These are phyloP conservation scores for Mycena albidolilacea DNA, from an alignment of 768 basidiomycete genomes.

Conservation along the genomic window DNA sequence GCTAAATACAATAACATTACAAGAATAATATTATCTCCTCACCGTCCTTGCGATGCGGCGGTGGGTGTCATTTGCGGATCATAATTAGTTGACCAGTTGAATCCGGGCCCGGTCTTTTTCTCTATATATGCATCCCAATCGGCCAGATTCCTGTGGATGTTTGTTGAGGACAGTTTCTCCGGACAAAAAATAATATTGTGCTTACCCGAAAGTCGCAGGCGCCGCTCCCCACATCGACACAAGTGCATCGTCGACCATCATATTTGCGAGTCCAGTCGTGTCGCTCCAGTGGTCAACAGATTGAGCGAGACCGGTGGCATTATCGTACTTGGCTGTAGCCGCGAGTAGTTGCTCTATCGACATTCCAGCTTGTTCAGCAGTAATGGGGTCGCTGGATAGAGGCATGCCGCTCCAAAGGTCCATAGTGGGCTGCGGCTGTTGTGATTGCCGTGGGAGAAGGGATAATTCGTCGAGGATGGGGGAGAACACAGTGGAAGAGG, in stretches of 20 bases:
- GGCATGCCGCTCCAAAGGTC: slow-evolving; percentile 23
- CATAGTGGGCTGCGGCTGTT: background rate
- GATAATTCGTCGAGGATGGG: slow-evolving; percentile 27
- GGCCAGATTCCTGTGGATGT: slow-evolving; percentile 16
- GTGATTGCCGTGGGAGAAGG: background rate
- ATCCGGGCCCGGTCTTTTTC: slow-evolving; percentile 14
- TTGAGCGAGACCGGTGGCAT: slow-evolving; percentile 26
- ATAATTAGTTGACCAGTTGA: slow-evolving; percentile 24
- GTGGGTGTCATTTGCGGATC: slow-evolving; percentile 10
- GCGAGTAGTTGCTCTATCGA: slow-evolving; percentile 37
- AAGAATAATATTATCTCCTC: background rate
- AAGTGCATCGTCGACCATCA: slow-evolving; percentile 36
- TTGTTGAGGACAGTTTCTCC: background rate
- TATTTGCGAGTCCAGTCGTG: slow-evolving; percentile 33
- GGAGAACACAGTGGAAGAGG: background rate
- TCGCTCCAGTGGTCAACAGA: slow-evolving; percentile 31
- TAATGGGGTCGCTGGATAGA: background rate
- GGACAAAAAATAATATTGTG: background rate
- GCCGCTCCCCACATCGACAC: slow-evolving; percentile 34
- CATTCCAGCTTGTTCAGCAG: slow-evolving; percentile 21
- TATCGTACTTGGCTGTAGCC: slow-evolving; percentile 33
- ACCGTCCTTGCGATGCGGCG: background rate
- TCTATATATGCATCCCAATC: slow-evolving; percentile 40
- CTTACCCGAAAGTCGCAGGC: slow-evolving; percentile 28
- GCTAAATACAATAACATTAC: background rate